Conservation (phyloP, 2,329 filamentous ascomycete species). For the Gremmenia infestans region DNA sequence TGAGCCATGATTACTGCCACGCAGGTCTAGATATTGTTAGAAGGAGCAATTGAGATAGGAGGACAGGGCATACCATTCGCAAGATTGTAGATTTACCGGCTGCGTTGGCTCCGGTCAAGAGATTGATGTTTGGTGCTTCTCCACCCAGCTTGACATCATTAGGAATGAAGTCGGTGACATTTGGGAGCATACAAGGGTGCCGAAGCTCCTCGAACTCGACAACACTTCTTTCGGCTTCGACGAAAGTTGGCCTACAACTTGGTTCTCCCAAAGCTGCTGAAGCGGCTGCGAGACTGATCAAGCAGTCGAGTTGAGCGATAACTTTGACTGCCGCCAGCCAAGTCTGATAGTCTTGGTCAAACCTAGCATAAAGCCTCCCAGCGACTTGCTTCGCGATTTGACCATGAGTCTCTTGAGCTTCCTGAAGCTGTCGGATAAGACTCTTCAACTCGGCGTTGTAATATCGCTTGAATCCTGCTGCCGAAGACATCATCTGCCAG, state of each 20-base stretch:
- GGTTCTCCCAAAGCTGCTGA: slow-evolving; percentile 80
- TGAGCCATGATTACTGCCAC: slow-evolving; percentile 97
- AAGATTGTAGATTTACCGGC: slow-evolving; percentile 96
- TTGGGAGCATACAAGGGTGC: slow-evolving; percentile 89
- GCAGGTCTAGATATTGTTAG: slow-evolving; percentile 59
- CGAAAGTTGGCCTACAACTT: slow-evolving; percentile 82
- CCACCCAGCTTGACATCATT: slow-evolving; percentile 90
- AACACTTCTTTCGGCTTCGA: slow-evolving; percentile 77
- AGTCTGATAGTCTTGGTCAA: slow-evolving; percentile 77
- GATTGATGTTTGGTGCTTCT: slow-evolving; percentile 72
- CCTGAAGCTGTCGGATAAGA: slow-evolving; percentile 82
- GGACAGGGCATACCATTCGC: slow-evolving; percentile 65
- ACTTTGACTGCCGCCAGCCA: slow-evolving; percentile 92
- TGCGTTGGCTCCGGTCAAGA: slow-evolving; percentile 93
- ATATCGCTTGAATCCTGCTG: slow-evolving; percentile 83
- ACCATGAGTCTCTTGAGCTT: slow-evolving; percentile 88
- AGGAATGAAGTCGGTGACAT: slow-evolving; percentile 90
- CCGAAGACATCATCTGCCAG: slow-evolving; percentile 97
- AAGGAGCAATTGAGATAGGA: background rate
- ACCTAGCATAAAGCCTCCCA: slow-evolving; percentile 75
- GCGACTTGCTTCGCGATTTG: slow-evolving; percentile 88
- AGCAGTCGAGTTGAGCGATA: slow-evolving; percentile 86
- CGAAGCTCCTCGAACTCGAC: slow-evolving; percentile 90
- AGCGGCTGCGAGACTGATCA: slow-evolving; percentile 87
- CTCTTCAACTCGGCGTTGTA: slow-evolving; percentile 81